Base-by-base conservation (phyloP, 2,329 filamentous ascomycete genomes). In the Harringtonia aguacate region DNA sequence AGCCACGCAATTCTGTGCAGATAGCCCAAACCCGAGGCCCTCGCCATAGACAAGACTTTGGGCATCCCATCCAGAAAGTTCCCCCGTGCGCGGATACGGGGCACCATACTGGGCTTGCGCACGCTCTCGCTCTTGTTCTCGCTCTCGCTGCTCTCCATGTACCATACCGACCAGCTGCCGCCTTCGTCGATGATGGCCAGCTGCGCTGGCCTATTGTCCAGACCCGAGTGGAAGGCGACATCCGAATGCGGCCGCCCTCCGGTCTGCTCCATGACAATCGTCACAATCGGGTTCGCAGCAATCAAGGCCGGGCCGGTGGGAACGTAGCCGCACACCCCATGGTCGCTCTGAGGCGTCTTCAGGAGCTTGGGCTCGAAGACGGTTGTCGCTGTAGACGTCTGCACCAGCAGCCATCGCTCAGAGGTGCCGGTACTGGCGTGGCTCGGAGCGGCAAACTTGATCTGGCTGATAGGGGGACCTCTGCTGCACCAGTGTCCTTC, bases 121-220 rank as follows among this genome's bases (percentile, higher is more conserved):
- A 12, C 58, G 55, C 17, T 60, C 58, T 55, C 48, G 55, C 28
- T 46, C 18, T 61, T 58, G 20, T 59, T 6, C 55, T 12, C 58
- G 55, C 17, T 60, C 58, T 55, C 48, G 55, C 28, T 65, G 43
- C 62, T 65, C 13, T 53, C 51, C 21, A 83, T 62, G 48, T 83
- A 70, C 78, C 81, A 86, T 4, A 86, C 59, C 36, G 67, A 78
- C 84, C 84, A 89, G 46, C 65, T 67, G 2, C 82, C 83, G 29
- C 63, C 63, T 41, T 76, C 67, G 53, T 88, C 81, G 17, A 88
- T 66, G 22, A 87, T 65, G 15, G 70, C 79, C 42, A 88, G 61
- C 52, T 84, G 79, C 2, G 76, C 71, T 15, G 66, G 70, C 12
- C 65, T 61, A 57, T 63, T 74, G 50, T 46, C 62, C 6, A 55